Evolutionary conservation across 495 filamentous ascomycete species (phyloP).

Genomic region (Bryoglossum gracile): DNA sequence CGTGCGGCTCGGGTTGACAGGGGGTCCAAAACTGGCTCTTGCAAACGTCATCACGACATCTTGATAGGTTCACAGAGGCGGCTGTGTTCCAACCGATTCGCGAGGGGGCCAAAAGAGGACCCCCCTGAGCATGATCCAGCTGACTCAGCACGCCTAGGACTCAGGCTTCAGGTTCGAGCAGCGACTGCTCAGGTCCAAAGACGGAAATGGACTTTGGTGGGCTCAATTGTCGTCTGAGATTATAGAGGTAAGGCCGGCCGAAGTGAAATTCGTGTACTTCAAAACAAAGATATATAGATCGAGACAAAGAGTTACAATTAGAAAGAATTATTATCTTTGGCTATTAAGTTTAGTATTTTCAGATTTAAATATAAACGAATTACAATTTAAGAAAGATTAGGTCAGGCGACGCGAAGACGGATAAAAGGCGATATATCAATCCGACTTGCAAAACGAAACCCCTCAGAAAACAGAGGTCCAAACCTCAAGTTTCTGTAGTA

Average conservation of each 20-base stretch:
- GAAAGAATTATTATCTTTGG: too few species aligned
- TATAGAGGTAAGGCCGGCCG: background rate
- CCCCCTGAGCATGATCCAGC: background rate
- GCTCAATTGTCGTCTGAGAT: too few species aligned
- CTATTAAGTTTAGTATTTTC: too few species aligned
- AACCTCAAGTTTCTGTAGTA: background rate
- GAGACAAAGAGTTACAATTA: too few species aligned
- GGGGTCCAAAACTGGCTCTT: too few species aligned
- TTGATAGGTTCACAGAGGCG: background rate
- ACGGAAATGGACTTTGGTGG: background rate
- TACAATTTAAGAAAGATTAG: background rate
- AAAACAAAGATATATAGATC: background rate
- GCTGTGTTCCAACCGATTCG: background rate
- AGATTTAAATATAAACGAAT: too few species aligned
- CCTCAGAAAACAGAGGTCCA: background rate
- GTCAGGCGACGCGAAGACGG: background rate
- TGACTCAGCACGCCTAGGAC: background rate
- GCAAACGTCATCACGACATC: background rate
- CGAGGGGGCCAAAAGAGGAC: background rate
- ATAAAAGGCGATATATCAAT: background rate
- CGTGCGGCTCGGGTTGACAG: too few species aligned
- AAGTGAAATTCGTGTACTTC: background rate
- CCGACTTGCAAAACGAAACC: constrained; percentile 7
- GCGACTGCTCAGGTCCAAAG: background rate
- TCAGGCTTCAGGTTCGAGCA: background rate